phyloP scores from a whole-genome alignment of 148 eudicot genomes.

The Vaccinium darrowii region DNA sequence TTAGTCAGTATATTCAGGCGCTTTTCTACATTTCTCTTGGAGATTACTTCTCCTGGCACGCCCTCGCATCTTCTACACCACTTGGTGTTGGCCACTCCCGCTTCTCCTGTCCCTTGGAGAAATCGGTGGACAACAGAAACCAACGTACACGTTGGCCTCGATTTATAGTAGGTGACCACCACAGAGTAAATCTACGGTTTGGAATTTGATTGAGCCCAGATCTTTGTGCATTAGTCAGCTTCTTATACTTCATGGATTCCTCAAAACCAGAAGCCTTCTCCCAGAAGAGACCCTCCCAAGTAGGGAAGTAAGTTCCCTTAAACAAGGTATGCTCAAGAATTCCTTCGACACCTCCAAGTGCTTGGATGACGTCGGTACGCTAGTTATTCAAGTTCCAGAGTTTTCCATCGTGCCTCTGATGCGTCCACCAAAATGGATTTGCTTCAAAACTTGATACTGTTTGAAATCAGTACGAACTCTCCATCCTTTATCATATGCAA shows the following conservation, averaged over 20 bases:
- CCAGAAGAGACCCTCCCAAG: conserved; percentile 99
- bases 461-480: conserved; percentile 83
- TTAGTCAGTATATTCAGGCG: no score
- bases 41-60: no score
- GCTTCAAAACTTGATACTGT: conserved; percentile 96
- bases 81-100: no score
- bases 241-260: conserved; percentile 99
- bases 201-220: conserved; percentile 99
- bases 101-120: no score
- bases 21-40: no score
- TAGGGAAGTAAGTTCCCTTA: conserved; percentile 98
- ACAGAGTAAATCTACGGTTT: conserved; percentile 92
- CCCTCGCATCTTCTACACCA: no score
- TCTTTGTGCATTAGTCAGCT: conserved; percentile 96
- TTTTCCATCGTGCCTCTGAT: conserved; percentile 98
- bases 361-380: conserved; percentile 98
- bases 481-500: no score
- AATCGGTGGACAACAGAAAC: no score
- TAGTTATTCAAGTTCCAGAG: conserved; percentile 98
- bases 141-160: conserved; percentile 97
- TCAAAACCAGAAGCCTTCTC: conserved; percentile 99
- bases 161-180: conserved; percentile 99
- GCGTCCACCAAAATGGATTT: conserved; percentile 99
- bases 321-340: conserved; percentile 93
- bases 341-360: conserved; percentile 99